Conservation (phyloP, 1,284 basidiomycete species). For the Rhodotorula sp. region DNA sequence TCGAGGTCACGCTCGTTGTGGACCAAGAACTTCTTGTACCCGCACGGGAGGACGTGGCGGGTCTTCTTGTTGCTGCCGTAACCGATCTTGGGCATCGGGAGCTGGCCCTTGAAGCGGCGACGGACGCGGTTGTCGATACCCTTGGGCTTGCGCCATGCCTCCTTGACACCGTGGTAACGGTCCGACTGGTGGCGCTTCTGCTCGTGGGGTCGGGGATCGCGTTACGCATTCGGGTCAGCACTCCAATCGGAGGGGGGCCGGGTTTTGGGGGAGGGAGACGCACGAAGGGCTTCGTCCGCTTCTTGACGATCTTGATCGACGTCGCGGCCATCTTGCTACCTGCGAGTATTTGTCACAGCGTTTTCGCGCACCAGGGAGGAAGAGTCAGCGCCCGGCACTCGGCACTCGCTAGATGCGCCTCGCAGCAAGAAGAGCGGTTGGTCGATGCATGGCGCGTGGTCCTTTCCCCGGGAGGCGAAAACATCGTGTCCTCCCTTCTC, state of each 20-base stretch:
- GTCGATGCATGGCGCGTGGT: too few relatives aligned
- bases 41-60: constrained; percentile 89
- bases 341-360: neutral
- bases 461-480: too few relatives aligned
- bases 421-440: too few relatives aligned
- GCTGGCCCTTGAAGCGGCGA: constrained; percentile 80
- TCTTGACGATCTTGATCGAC: constrained; percentile 83
- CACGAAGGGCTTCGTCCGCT: constrained; percentile 95
- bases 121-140: constrained; percentile 52
- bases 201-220: neutral
- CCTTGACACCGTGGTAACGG: constrained; percentile 91
- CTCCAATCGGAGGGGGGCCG: too few relatives aligned
- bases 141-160: constrained; percentile 78
- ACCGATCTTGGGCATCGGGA: constrained; percentile 80
- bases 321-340: constrained; percentile 6
- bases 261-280: constrained; percentile 49
- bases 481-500: too few relatives aligned
- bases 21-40: constrained; percentile 77
- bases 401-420: too few relatives aligned
- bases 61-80: constrained; percentile 66
- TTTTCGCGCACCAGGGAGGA: too few relatives aligned
- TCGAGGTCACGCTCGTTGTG: constrained; percentile 89
- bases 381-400: too few relatives aligned
- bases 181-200: constrained; percentile 92
- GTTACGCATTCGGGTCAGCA: neutral